Conservation (phyloP, 441 rosid genomes). For the Populus hybrid region DNA sequence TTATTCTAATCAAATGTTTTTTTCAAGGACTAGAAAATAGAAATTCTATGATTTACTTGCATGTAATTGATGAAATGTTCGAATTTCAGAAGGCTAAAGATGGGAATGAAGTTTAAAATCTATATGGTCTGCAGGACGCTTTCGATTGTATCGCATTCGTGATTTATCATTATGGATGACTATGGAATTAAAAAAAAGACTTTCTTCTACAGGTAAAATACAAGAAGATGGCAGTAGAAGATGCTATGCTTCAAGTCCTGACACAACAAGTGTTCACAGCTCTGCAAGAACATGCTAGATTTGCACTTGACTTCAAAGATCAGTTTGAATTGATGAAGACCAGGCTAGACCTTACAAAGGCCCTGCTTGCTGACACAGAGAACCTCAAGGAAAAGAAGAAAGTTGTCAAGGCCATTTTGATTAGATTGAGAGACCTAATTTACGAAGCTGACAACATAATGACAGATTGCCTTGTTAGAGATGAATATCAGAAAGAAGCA, state of each 20-base stretch:
- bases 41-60: background rate
- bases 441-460: constrained; percentile 17
- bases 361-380: constrained; percentile 13
- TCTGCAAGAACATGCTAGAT: background rate
- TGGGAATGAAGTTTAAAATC: background rate
- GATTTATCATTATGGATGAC: background rate
- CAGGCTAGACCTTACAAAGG: constrained; percentile 8
- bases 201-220: background rate
- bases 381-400: background rate
- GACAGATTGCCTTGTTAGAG: constrained; percentile 10
- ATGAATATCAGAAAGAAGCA: constrained; percentile 2
- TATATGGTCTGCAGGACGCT: background rate
- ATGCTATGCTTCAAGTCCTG: background rate
- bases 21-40: background rate
- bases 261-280: constrained; percentile 11
- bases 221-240: background rate
- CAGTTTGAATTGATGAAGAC: constrained; percentile 14
- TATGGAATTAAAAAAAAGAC: background rate
- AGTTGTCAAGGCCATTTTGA: background rate
- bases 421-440: background rate
- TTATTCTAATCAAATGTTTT: background rate
- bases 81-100: background rate
- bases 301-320: constrained; percentile 8
- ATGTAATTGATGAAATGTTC: background rate
- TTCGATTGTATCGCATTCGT: background rate